Evolutionary conservation across 1,284 basidiomycete species (phyloP).

Genomic region (Trichosporon faecale): DNA sequence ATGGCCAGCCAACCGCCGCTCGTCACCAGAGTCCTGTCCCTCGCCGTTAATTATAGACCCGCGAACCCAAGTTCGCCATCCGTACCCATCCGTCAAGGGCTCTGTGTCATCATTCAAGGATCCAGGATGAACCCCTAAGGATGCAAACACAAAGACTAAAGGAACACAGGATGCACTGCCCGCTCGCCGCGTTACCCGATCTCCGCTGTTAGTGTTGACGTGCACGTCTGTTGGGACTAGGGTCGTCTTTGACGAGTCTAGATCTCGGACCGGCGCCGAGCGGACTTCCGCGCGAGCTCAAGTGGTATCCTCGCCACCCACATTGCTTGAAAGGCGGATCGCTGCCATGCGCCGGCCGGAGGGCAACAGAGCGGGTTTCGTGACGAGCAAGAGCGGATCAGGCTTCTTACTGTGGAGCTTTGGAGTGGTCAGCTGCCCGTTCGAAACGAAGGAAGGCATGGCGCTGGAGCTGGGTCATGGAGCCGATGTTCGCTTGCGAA

Average conservation of each 20-base stretch:
- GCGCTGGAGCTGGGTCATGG: too few relatives aligned
- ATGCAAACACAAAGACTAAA: neutral
- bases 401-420: neutral
- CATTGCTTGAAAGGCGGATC: too few relatives aligned
- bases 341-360: too few relatives aligned
- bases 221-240: neutral
- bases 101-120: neutral
- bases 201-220: neutral
- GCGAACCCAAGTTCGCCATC: neutral
- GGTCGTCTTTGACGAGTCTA: neutral
- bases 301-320: too few relatives aligned
- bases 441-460: neutral
- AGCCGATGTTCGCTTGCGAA: neutral
- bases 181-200: too few relatives aligned
- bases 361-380: too few relatives aligned
- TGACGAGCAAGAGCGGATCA: neutral
- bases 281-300: neutral
- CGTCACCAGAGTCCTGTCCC: neutral
- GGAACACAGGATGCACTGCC: neutral
- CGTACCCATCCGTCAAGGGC: neutral
- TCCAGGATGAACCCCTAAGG: neutral
- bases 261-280: neutral
- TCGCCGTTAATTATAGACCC: neutral
- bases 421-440: neutral
- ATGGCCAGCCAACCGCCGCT: neutral